Conservation (phyloP, 768 basidiomycete species). For the Leccinum ochraceum region DNA sequence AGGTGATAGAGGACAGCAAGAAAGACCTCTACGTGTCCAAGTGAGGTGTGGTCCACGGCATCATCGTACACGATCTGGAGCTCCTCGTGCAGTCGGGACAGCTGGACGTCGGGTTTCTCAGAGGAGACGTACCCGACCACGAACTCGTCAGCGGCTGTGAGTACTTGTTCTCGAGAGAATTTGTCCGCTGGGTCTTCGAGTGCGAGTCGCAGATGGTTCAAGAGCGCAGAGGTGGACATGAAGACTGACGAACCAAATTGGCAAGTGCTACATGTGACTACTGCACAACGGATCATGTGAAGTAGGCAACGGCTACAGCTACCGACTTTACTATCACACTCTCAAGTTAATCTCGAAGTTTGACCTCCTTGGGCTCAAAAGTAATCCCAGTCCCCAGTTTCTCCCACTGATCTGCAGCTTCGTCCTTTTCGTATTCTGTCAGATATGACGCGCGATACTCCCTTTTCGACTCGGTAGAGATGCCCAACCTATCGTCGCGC, state of each 20-base stretch:
- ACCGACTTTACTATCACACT: neutral
- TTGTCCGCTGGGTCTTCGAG: constrained; percentile 57
- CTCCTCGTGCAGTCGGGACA: constrained; percentile 62
- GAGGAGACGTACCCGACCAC: constrained; percentile 51
- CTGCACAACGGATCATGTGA: neutral
- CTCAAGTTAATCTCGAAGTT: constrained; percentile 12
- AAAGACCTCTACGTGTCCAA: constrained; percentile 65
- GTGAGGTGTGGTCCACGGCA: constrained; percentile 60
- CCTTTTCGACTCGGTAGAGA: constrained; percentile 29
- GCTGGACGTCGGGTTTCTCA: constrained; percentile 43
- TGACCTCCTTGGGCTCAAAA: constrained; percentile 34
- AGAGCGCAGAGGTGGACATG: constrained; percentile 42
- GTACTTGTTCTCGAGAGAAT: constrained; percentile 48
- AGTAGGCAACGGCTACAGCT: neutral
- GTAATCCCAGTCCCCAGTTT: constrained; percentile 34
- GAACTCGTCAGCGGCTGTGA: constrained; percentile 55
- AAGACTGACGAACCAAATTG: constrained; percentile 11
- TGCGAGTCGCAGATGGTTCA: constrained; percentile 56
- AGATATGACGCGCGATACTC: constrained; percentile 40
- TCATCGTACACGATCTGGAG: constrained; percentile 64
- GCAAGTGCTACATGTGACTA: constrained; percentile 1
- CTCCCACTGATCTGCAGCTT: constrained; percentile 41
- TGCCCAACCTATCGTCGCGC: constrained; percentile 35
- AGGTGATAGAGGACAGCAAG: constrained; percentile 66
- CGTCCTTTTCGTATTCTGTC: constrained; percentile 37